A percentile compares a stretch with the other conserved stretches of the same genome.
Evolutionary conservation across 2,329 filamentous ascomycete species (phyloP).

Genomic region (Verticillium alfalfae): DNA sequence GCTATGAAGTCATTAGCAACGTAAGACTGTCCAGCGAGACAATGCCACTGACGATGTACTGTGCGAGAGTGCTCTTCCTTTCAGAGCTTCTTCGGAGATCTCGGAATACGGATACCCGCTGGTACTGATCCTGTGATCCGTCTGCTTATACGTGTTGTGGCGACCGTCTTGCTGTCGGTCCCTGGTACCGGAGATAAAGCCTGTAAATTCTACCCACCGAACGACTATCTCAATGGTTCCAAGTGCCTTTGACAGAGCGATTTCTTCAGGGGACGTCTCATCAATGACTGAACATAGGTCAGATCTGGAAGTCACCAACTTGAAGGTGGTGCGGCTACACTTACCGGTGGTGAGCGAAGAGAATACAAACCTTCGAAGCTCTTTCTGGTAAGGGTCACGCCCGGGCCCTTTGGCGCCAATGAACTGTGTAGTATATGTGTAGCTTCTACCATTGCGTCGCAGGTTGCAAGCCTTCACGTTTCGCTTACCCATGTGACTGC

Average conservation of each 20-base stretch:
- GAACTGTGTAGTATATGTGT: neutral
- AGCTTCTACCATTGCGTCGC: neutral
- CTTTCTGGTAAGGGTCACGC: slow-evolving; percentile 1
- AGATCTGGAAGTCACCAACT: no score
- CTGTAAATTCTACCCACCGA: slow-evolving; percentile 2
- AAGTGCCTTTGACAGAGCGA: slow-evolving; percentile 11
- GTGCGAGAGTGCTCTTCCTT: slow-evolving; percentile 25
- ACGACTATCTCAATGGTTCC: slow-evolving; percentile 20
- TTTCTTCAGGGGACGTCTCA: slow-evolving; percentile 10
- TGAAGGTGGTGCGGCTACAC: neutral
- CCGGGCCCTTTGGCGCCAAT: neutral
- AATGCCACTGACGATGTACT: slow-evolving; percentile 18
- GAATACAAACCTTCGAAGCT: slow-evolving; percentile 16
- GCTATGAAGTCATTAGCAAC: neutral
- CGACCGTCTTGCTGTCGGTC: neutral
- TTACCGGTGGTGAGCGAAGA: slow-evolving; percentile 18
- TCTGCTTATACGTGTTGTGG: neutral
- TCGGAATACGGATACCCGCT: slow-evolving; percentile 5
- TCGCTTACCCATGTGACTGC: slow-evolving; percentile 9
- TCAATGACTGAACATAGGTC: slow-evolving; percentile 9
- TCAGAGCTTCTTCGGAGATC: slow-evolving; percentile 25
- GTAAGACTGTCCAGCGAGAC: no score
- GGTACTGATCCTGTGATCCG: neutral
- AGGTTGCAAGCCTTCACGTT: slow-evolving; percentile 3
- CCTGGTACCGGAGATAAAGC: neutral